phyloP scores from a whole-genome alignment of 148 eudicot species.

The Salicornia ramosissima region DNA sequence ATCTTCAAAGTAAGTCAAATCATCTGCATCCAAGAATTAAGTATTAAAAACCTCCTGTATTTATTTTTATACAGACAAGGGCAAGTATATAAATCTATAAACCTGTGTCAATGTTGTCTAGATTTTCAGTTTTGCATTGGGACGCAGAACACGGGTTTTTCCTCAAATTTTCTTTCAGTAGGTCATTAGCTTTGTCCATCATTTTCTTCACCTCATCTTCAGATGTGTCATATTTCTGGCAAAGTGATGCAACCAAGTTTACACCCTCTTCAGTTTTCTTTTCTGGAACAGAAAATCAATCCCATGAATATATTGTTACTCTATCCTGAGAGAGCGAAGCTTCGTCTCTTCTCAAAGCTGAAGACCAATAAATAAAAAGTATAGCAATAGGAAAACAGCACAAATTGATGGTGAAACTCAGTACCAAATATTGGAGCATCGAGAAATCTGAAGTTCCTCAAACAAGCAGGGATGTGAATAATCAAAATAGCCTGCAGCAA shows the following conservation, averaged over 20 bases:
- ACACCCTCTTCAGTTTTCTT: constrained; percentile 58
- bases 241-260: constrained; percentile 79
- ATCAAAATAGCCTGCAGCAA: constrained; percentile 78
- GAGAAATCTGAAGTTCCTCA: constrained; percentile 53
- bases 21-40: constrained; percentile 46
- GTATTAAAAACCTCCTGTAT: constrained; percentile 1
- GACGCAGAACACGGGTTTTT: constrained; percentile 55
- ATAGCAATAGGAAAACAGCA: background rate
- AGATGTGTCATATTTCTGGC: constrained; percentile 66
- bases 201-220: constrained; percentile 80
- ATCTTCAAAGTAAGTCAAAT: constrained; percentile 65
- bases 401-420: background rate
- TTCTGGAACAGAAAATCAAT: constrained; percentile 38
- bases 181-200: constrained; percentile 65
- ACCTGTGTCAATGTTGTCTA: constrained; percentile 70
- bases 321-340: background rate
- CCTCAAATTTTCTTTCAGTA: constrained; percentile 60
- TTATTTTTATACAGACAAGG: background rate
- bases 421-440: constrained; percentile 68
- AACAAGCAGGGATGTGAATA: constrained; percentile 64
- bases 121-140: constrained; percentile 47
- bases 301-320: background rate
- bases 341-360: no score
- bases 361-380: no score
- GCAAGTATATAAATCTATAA: constrained; percentile 4